Conservation (phyloP, 2,329 filamentous ascomycete species). For the Dothideomycetidae sp. region DNA sequence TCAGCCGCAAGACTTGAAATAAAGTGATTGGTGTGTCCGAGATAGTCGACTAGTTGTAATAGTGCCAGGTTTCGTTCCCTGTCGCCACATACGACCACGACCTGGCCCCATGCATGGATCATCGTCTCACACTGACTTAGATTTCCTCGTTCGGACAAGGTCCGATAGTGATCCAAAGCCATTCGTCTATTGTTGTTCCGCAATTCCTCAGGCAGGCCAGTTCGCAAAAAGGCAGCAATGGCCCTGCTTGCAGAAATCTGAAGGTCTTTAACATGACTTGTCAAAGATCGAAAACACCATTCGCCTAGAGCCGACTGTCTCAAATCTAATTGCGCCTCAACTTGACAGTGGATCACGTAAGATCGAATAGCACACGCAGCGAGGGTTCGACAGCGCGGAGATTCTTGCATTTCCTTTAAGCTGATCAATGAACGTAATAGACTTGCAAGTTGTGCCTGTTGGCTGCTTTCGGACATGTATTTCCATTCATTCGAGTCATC, state of each 20-base stretch:
- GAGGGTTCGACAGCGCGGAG: slow-evolving; percentile 47
- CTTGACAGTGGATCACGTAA: slow-evolving; percentile 51
- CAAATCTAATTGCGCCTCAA: slow-evolving; percentile 48
- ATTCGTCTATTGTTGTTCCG: slow-evolving; percentile 52
- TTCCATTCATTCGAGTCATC: slow-evolving; percentile 19
- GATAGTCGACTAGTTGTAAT: slow-evolving; percentile 68
- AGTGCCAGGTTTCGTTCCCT: slow-evolving; percentile 79
- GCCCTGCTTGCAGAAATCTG: slow-evolving; percentile 64
- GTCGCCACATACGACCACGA: slow-evolving; percentile 62
- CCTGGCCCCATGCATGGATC: slow-evolving; percentile 71
- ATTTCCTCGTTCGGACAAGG: slow-evolving; percentile 54
- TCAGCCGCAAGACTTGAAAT: slow-evolving; percentile 70
- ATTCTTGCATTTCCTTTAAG: slow-evolving; percentile 8
- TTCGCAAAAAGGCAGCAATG: slow-evolving; percentile 50
- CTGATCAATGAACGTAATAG: background rate
- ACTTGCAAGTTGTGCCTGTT: background rate
- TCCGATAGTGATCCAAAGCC: slow-evolving; percentile 56
- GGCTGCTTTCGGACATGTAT: slow-evolving; percentile 9
- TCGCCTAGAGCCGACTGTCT: slow-evolving; percentile 55
- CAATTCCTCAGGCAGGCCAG: slow-evolving; percentile 33
- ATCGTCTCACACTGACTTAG: slow-evolving; percentile 65
- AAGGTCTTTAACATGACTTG: slow-evolving; percentile 73
- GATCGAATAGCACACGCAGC: slow-evolving; percentile 59
- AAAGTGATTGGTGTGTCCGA: slow-evolving; percentile 69
- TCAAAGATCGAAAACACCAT: slow-evolving; percentile 68